These are phyloP conservation scores for Suillus fuscotomentosus DNA, from an alignment of 768 basidiomycete species.

Conservation along the genomic window DNA sequence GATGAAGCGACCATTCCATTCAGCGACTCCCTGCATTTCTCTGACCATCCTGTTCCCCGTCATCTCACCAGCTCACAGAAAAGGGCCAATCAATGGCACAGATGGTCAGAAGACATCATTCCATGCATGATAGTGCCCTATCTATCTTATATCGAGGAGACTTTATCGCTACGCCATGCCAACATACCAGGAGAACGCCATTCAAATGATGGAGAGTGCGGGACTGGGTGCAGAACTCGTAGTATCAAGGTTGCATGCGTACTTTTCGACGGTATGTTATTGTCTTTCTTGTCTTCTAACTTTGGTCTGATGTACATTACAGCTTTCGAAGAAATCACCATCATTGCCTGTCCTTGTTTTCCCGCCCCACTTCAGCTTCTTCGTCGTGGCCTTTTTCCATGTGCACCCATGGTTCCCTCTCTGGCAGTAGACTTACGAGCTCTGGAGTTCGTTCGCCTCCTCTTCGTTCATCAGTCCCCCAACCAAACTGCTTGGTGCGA, in stretches of 20 bases:
- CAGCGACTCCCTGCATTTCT: background rate
- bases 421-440: conserved; percentile 32
- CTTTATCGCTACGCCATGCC: background rate
- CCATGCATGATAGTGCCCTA: background rate
- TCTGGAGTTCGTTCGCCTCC: conserved; percentile 23
- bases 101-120: background rate
- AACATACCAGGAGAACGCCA: background rate
- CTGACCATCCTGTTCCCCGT: background rate
- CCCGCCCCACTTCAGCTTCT: conserved; percentile 25
- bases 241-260: conserved; percentile 4
- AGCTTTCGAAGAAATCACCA: conserved; percentile 1
- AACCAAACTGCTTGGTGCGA: conserved; percentile 29
- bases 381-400: conserved; percentile 22
- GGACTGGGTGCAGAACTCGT: background rate
- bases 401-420: conserved; percentile 26
- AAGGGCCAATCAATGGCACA: background rate
- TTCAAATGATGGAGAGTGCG: background rate
- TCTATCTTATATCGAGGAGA: conserved; percentile 3
- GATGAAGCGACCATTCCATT: background rate
- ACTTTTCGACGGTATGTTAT: conserved; percentile 5
- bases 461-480: conserved; percentile 27
- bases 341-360: conserved; percentile 3
- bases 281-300: background rate
- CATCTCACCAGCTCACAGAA: background rate
- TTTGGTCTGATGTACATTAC: background rate